Evolutionary conservation across 768 basidiomycete genomes (phyloP), one percentile per base, ranked within the genome.

Genomic region (Hypsizygus marmoreus): DNA sequence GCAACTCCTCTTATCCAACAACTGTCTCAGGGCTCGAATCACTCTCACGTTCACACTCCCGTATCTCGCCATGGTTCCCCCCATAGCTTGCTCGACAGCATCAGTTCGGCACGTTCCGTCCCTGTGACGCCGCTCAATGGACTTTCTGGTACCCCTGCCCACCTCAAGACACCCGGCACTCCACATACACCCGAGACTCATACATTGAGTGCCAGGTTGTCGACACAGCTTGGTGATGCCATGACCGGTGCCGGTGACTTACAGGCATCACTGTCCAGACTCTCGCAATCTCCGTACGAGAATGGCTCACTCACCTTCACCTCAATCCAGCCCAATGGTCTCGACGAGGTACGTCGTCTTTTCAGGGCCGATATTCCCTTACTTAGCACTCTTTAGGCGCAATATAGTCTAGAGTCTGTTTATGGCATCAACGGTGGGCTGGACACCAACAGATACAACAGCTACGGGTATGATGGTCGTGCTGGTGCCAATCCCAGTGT

Each of bases 51-150:
- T 59, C 76, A 71, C 44, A 47, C 62, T 50, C 78, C 86, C 0
- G 63, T 73, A 9, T 88, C 88, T 16, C 84, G 89, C 47, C 80
- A 88, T 32, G 81, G 84, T 16, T 91, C 90, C 12, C 89, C 90
- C 24, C 82, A 81, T 10, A 78, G 78, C 41, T 61, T 81, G 13
- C 65, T 85, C 16, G 88, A 91, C 43, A 73, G 70, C 41, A 63
- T 88, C 43, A 69, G 72, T 26, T 74, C 82, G 24, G 80, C 86
- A 24, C 85, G 89, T 45, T 92, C 90, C 30, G 90, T 92, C 16
- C 90, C 90, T 37, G 88, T 87, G 1, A 91, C 90, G 3, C 90
- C 90, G 16, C 65, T 90, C 6, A 80, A 77, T 8, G 66, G 84
- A n/a, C 55, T 80, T 11, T 75, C 72, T 33, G 73, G 72, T 31